These are phyloP conservation scores for Volvox reticuliferus DNA, from an alignment of 139 green algal genomes.

Conservation along the genomic window DNA sequence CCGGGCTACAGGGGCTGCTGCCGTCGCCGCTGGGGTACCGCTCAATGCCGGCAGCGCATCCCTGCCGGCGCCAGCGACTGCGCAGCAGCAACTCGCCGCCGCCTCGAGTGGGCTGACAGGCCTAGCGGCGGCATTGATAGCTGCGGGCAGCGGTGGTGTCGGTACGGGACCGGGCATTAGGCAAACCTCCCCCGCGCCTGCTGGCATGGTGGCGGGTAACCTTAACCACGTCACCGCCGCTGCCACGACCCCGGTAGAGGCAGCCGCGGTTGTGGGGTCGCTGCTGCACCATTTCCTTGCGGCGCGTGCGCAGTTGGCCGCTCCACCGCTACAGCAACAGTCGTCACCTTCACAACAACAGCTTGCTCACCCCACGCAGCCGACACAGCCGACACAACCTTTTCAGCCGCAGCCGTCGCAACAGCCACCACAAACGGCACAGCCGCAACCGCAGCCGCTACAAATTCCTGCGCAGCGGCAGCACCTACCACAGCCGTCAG, in stretches of 20 bases:
- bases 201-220: not conserved
- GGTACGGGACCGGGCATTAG: not conserved
- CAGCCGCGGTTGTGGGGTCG: not conserved
- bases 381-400: too few species aligned
- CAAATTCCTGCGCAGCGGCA: too few species aligned
- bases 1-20: not conserved
- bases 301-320: not conserved
- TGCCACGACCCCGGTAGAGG: not conserved
- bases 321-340: too few species aligned
- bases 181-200: not conserved
- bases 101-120: not conserved
- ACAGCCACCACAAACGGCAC: too few species aligned
- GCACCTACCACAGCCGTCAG: too few species aligned
- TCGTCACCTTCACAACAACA: too few species aligned
- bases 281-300: slow-evolving; percentile 8
- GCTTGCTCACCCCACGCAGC: too few species aligned
- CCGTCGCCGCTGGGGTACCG: not conserved
- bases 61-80: too few species aligned
- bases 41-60: not conserved
- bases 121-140: slow-evolving; percentile 17
- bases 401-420: too few species aligned
- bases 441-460: too few species aligned
- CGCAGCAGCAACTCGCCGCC: not conserved
- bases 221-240: not conserved
- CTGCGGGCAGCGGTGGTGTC: not conserved